Evolutionary conservation across 2,329 filamentous ascomycete genomes (phyloP).

Genomic region (Clonostachys rosea): DNA sequence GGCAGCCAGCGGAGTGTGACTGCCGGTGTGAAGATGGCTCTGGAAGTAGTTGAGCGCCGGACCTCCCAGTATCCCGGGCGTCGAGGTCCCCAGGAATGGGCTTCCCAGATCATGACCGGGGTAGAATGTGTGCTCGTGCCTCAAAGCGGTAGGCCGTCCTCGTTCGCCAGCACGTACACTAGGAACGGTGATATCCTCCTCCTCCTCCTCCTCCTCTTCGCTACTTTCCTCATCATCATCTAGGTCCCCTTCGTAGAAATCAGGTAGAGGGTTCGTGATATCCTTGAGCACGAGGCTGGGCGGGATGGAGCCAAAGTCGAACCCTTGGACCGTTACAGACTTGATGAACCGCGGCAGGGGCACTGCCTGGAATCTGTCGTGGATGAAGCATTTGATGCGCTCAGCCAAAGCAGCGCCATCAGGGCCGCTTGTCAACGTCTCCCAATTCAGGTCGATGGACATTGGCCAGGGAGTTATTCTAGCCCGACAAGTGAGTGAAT

Average conservation of each 20-base stretch:
- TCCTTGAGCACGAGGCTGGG: constrained; percentile 92
- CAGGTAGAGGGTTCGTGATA: constrained; percentile 89
- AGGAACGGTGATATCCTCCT: neutral
- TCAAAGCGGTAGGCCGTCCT: constrained; percentile 2
- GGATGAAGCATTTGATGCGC: constrained; percentile 86
- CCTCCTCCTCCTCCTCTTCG: constrained; percentile 18
- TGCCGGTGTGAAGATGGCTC: constrained; percentile 70
- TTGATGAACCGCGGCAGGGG: constrained; percentile 93
- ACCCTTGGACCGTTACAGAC: constrained; percentile 89
- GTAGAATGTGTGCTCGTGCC: constrained; percentile 1
- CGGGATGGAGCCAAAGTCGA: constrained; percentile 81
- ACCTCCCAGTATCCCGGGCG: constrained; percentile 63
- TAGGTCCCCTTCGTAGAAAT: constrained; percentile 87
- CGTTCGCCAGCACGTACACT: constrained; percentile 6
- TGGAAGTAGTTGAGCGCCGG: constrained; percentile 82
- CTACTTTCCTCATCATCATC: constrained; percentile 41
- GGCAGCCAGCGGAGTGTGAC: constrained; percentile 74
- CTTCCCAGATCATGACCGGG: constrained; percentile 37
- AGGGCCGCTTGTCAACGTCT: constrained; percentile 81
- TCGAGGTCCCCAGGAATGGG: constrained; percentile 56
- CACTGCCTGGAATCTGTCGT: constrained; percentile 92
- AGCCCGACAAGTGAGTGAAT: neutral
- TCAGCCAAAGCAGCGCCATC: constrained; percentile 83
- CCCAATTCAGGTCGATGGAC: constrained; percentile 98
- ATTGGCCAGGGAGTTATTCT: constrained; percentile 45